Conservation (phyloP, 768 basidiomycete species). For the Tephrocybe sp. region DNA sequence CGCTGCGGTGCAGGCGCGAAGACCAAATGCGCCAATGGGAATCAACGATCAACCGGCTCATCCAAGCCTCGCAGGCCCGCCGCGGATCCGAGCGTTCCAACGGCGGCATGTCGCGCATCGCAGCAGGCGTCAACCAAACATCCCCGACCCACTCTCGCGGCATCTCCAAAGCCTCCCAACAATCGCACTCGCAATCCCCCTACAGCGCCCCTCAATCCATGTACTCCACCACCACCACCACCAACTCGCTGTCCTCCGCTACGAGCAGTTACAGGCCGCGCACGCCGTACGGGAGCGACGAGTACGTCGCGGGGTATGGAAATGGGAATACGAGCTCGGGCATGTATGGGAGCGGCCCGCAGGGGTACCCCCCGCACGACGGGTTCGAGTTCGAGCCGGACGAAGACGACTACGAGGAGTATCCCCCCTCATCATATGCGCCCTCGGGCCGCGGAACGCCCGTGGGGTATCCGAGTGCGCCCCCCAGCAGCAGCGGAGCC, state of each 20-base stretch:
- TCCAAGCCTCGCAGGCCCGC: constrained; percentile 70
- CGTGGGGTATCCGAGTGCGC: neutral
- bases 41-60: constrained; percentile 81
- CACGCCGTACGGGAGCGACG: constrained; percentile 37
- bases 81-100: constrained; percentile 57
- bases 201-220: constrained; percentile 26
- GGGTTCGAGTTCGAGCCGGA: constrained; percentile 75
- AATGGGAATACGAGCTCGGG: constrained; percentile 16
- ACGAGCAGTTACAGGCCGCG: constrained; percentile 29
- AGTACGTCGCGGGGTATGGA: constrained; percentile 24
- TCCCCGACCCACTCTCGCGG: constrained; percentile 33
- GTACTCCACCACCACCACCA: constrained; percentile 26
- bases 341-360: constrained; percentile 38
- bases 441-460: constrained; percentile 77
- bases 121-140: constrained; percentile 46
- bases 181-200: constrained; percentile 16
- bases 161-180: constrained; percentile 29
- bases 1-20: constrained; percentile 87
- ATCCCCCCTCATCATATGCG: constrained; percentile 46
- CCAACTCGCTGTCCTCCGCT: constrained; percentile 9
- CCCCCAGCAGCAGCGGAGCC: constrained; percentile 24
- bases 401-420: constrained; percentile 76
- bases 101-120: constrained; percentile 47
- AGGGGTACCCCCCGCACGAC: constrained; percentile 59
- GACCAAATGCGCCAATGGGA: constrained; percentile 96